Conservation (phyloP, 108 stramenopile species). For the Schizochytrium sp. region DNA sequence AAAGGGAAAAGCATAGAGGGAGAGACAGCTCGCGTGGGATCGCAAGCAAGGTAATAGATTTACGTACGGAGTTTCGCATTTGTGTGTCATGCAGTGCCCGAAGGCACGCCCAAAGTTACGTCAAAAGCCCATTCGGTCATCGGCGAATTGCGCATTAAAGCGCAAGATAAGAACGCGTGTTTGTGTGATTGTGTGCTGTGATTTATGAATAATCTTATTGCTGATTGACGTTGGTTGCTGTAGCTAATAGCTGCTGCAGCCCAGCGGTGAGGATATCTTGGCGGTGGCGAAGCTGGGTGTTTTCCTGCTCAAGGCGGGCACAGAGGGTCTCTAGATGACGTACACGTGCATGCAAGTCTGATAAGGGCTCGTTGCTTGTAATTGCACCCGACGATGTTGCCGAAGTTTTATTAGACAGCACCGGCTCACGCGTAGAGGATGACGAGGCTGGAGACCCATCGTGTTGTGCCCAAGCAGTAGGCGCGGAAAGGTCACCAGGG, state of each 20-base stretch:
- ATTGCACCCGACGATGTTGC: not conserved
- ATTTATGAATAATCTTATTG: not conserved
- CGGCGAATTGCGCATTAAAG: no score
- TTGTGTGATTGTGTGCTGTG: no score
- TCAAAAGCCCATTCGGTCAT: no score
- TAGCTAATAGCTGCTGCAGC: not conserved
- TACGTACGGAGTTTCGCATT: no score
- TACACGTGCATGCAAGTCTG: not conserved
- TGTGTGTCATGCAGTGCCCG: no score
- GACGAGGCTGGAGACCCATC: constrained; percentile 7
- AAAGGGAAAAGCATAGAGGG: no score
- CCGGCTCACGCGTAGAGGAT: no score
- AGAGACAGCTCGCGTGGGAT: no score
- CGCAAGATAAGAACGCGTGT: no score
- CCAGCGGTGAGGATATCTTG: not conserved
- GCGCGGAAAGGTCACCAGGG: not conserved
- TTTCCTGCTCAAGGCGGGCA: constrained; percentile 17
- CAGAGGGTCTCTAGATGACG: not conserved
- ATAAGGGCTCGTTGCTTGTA: not conserved
- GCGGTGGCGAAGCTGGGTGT: not conserved
- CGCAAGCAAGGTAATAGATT: no score
- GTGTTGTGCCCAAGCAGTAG: not conserved
- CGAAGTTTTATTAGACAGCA: not conserved
- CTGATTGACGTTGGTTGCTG: not conserved
- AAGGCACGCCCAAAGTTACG: no score